Conservation (phyloP, 2,329 filamentous ascomycete genomes). For the Epichloe bromicola region DNA sequence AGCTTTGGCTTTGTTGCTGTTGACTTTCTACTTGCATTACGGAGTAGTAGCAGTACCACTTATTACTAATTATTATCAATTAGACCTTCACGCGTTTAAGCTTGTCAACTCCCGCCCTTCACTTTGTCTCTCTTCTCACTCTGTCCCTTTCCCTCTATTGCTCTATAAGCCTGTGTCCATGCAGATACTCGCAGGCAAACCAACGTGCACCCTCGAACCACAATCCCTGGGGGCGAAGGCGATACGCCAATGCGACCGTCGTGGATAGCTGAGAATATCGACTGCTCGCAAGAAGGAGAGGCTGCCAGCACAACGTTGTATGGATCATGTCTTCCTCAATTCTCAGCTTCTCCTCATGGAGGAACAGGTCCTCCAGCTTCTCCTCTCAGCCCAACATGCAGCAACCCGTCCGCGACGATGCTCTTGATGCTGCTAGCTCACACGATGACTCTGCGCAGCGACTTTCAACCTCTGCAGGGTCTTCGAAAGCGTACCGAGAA, state of each 20-base stretch:
- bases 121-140: not conserved
- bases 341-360: conserved; percentile 36
- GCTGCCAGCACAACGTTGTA: not conserved
- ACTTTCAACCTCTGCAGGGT: conserved; percentile 28
- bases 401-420: conserved; percentile 11
- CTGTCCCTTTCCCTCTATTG: not conserved
- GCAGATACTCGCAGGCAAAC: not conserved
- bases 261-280: conserved; percentile 8
- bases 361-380: conserved; percentile 28
- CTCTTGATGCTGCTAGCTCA: conserved; percentile 14
- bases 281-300: conserved; percentile 2
- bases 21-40: not conserved
- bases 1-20: not conserved
- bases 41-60: not conserved
- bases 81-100: not conserved
- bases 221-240: conserved; percentile 6
- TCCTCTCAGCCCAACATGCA: conserved; percentile 19
- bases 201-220: not conserved
- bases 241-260: conserved; percentile 7
- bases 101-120: not conserved
- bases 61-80: not conserved
- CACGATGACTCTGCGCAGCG: conserved; percentile 10
- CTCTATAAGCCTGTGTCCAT: not conserved
- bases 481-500: conserved; percentile 36
- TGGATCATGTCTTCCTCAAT: conserved; percentile 32